Base-by-base conservation (phyloP, 2,329 filamentous ascomycete genomes). In the Aureobasidium musti region DNA sequence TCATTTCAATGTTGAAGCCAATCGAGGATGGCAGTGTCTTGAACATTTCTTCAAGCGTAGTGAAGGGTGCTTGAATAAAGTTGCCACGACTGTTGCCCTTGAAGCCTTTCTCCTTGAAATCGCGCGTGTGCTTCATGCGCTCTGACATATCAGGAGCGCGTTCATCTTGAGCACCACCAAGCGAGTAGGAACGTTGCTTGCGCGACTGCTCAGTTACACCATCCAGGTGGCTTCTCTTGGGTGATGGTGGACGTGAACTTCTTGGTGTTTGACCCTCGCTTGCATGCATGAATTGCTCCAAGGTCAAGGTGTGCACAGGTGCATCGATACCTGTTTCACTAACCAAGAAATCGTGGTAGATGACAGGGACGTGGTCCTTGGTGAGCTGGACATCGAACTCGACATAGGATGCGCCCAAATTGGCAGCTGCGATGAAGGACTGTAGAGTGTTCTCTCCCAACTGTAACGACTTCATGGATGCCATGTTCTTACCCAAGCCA, bases 1-100 rank as follows among this genome's bases (percentile, higher is more conserved):
- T 98, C 85, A 99, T 91, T 81, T 99, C 95, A 72, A 99, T 96
- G 78, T 99, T 98, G 84, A 99, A 99, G 17, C 95, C 93, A 26
- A 96, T 90, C 17, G 86, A 83, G 69, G 90, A 85, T 0, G 92
- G 92, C 0, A 99, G 81, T 74, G 93, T 89, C 73, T 86, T 86
- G 80, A 99, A 97, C 76, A 98, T 88, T 69, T 97, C 92, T 77
- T 97, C 92, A 5, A 99, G 83, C 0, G 95, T 99, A 8, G 94
- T 93, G 79, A 99, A 99, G 0, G 94, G 92, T 0, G 91, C 92
- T 76, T 98, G 94, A 73, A 99, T 98, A 73, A 96, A 96, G 75
- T 92, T 92, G 63, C 94, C 95, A 5, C 95, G 89, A 5, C 88
- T 92, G 77, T 99, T 99, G 59, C 89, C 94, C 79, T 99, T 99